Evolutionary conservation across 2,329 filamentous ascomycete genomes (phyloP), one percentile per base, ranked within the genome.

Genomic region (Diaporthe citrichinensis): DNA sequence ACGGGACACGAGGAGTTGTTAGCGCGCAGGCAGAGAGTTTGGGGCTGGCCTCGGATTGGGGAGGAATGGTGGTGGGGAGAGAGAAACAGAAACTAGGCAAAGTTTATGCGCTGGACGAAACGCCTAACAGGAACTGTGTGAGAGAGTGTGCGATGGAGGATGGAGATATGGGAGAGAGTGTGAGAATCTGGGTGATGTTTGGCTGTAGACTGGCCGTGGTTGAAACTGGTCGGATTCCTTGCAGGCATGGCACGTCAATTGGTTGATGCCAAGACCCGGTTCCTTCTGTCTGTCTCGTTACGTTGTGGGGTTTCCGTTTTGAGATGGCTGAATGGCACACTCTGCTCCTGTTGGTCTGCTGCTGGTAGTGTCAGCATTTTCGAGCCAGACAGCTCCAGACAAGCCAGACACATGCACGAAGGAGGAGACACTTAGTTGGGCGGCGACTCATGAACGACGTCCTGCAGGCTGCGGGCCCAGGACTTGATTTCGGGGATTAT

Each of bases 401-500:
- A 10, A 31, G 51, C 51, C 51, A 46, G 41, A 65, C 58, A 62
- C 65, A 53, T 69, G 65, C 46, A 69, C 49, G 49, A 55, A 15
- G 49, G 65, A 55, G 65, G 65, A 69, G 65, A 53, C 65, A 23
- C 44, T 34, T 17, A 17, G 44, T 20, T 41, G 65, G 65, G 49
- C 34, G 65, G 65, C 65, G 65, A 69, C 65, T 69, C 65, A 69
- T 69, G 65, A 55, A 39, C 34, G 25, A 46, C 14, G 62, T n/a
- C 65, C 49, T 53, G 46, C 23, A 15, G 23, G 65, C 31, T 55
- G 65, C 65, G 65, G 65, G 65, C 65, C 65, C 46, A 28, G 49
- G 65, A 34, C 23, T 53, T 69, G 65, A 69, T 55, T 69, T 69
- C 65, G 49, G 49, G 46, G n/a, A 53, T 69, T 69, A 69, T 55